Evolutionary conservation across 352 stramenopile species (phyloP).

Genomic region (Pythium myriotylum): DNA sequence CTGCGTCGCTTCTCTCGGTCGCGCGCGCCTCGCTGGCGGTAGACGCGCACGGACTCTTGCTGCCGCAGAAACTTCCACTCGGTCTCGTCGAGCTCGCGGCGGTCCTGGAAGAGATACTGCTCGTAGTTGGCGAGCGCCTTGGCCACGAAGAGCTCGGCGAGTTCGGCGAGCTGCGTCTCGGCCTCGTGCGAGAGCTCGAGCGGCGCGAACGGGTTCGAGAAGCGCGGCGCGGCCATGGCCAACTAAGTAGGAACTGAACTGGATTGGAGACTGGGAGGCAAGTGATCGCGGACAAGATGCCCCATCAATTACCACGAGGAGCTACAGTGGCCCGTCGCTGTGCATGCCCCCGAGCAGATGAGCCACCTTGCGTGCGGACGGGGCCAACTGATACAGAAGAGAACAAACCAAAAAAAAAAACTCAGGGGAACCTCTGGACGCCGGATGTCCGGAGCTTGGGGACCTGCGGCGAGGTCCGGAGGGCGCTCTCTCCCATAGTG

Average conservation of each 20-base stretch:
- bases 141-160: conserved; percentile 43
- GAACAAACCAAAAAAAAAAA: no score
- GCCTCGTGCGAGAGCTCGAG: conserved; percentile 46
- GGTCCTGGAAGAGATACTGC: conserved; percentile 34
- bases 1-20: neutral
- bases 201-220: conserved; percentile 42
- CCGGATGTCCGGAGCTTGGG: no score
- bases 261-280: neutral
- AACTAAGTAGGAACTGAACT: neutral
- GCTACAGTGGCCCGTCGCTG: conserved; percentile 6
- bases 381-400: neutral
- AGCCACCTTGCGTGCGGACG: neutral
- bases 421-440: no score
- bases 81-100: conserved; percentile 39
- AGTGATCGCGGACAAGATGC: neutral
- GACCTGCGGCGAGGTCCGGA: no score
- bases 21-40: conserved; percentile 18
- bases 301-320: neutral
- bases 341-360: neutral
- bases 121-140: conserved; percentile 51
- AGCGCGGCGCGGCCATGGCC: conserved; percentile 33
- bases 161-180: conserved; percentile 35
- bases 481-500: no score
- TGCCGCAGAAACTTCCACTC: conserved; percentile 62
- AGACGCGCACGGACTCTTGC: conserved; percentile 29